Evolutionary conservation across 2,329 filamentous ascomycete species (phyloP).

Genomic region (Diplodia seriata): DNA sequence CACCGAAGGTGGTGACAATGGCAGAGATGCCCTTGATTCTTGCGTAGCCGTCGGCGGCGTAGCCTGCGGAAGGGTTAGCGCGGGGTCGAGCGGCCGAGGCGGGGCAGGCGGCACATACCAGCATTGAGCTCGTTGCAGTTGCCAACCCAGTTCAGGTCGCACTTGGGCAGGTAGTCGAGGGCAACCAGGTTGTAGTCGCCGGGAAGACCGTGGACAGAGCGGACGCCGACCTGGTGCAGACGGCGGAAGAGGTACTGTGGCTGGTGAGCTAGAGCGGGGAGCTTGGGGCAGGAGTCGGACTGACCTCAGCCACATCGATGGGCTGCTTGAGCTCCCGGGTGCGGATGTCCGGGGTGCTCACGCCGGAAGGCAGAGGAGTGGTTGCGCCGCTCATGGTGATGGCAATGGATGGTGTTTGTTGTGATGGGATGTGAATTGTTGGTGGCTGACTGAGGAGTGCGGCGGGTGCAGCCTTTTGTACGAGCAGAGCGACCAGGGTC

Average conservation of each 20-base stretch:
- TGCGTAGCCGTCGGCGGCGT: conserved; percentile 57
- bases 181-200: conserved; percentile 59
- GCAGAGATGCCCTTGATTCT: conserved; percentile 55
- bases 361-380: conserved; percentile 30
- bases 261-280: conserved; percentile 12
- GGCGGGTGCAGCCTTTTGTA: conserved; percentile 28
- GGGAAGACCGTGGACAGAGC: conserved; percentile 60
- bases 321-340: conserved; percentile 52
- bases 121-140: conserved; percentile 69
- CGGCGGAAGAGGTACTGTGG: conserved; percentile 59
- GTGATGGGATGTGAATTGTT: conserved; percentile 5
- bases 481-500: conserved; percentile 17
- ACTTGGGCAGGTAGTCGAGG: conserved; percentile 64
- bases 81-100: conserved; percentile 24
- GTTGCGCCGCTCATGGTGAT: conserved; percentile 33
- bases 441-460: not conserved
- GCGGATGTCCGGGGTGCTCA: conserved; percentile 45
- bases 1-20: conserved; percentile 57
- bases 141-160: conserved; percentile 64
- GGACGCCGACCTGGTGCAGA: conserved; percentile 57
- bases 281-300: conserved; percentile 28
- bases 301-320: conserved; percentile 64
- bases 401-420: conserved; percentile 7
- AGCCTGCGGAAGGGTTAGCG: conserved; percentile 44
- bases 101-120: conserved; percentile 45